Conservation (phyloP, 345 rosid species). For the Corchorus olitorius region DNA sequence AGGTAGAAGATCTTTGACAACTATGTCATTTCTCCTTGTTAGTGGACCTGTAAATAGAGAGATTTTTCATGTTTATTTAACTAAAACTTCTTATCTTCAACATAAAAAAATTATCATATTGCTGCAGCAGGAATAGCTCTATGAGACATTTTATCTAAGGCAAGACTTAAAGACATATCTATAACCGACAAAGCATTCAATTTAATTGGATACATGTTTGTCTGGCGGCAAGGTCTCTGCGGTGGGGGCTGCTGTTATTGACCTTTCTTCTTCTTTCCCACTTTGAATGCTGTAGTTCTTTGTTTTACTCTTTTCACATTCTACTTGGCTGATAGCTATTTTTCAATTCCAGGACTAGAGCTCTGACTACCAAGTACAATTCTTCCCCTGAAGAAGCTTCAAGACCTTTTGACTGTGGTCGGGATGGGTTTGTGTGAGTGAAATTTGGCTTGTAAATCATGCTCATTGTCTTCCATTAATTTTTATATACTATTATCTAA, state of each 20-base stretch:
- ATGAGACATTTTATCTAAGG: neutral
- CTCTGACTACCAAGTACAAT: constrained; percentile 81
- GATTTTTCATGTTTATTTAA: neutral
- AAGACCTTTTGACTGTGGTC: constrained; percentile 86
- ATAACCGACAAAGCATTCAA: neutral
- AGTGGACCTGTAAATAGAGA: neutral
- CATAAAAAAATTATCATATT: neutral
- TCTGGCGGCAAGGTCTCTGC: neutral
- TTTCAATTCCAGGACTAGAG: constrained; percentile 68
- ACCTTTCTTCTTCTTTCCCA: neutral
- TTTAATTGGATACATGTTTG: neutral
- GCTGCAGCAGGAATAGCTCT: neutral
- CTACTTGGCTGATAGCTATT: constrained; percentile 15
- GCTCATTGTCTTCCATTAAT: neutral
- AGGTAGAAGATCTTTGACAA: neutral
- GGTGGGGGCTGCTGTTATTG: neutral
- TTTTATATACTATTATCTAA: constrained; percentile 18
- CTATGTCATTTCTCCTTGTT: neutral
- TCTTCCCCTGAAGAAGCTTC: constrained; percentile 84
- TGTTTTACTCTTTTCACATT: neutral
- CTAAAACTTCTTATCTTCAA: neutral
- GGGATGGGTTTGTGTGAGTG: constrained; percentile 98
- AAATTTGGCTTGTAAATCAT: constrained; percentile 21
- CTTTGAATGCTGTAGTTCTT: neutral
- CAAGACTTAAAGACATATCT: neutral